These are phyloP conservation scores for Patellaria atrata DNA, from an alignment of 495 filamentous ascomycete species.

Conservation along the genomic window DNA sequence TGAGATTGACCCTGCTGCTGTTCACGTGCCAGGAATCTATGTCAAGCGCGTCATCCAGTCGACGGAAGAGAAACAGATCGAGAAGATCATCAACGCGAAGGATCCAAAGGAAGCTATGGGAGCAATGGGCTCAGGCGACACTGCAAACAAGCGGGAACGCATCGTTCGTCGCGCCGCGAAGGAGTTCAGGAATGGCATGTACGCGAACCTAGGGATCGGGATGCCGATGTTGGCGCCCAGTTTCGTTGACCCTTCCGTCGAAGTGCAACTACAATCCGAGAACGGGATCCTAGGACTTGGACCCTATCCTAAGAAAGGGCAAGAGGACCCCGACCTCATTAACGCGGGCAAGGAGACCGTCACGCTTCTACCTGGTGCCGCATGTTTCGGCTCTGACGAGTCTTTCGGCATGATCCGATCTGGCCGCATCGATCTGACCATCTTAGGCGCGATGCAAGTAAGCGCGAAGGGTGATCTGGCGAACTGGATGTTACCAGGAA, in stretches of 20 bases:
- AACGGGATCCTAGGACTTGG: constrained; percentile 51
- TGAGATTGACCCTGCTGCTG: constrained; percentile 40
- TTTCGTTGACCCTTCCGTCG: constrained; percentile 36
- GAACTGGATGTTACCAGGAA: constrained; percentile 52
- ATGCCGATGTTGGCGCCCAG: constrained; percentile 44
- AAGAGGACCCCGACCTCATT: constrained; percentile 45
- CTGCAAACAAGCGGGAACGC: constrained; percentile 34
- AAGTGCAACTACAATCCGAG: constrained; percentile 41
- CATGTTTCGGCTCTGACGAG: constrained; percentile 43
- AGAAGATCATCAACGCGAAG: constrained; percentile 37
- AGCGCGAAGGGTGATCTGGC: constrained; percentile 43
- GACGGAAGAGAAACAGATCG: constrained; percentile 38
- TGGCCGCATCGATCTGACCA: constrained; percentile 44
- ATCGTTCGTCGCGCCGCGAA: constrained; percentile 46
- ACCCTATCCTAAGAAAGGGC: constrained; percentile 39
- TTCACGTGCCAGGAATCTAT: constrained; percentile 50
- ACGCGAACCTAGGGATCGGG: constrained; percentile 53
- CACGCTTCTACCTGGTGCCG: constrained; percentile 40
- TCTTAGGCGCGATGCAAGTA: constrained; percentile 47
- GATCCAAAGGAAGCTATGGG: constrained; percentile 19
- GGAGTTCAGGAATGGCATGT: constrained; percentile 49
- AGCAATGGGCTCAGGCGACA: constrained; percentile 20
- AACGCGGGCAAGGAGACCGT: constrained; percentile 51
- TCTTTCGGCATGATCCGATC: constrained; percentile 49
- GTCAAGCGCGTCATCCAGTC: constrained; percentile 48